A percentile compares a stretch with the other conserved stretches of the same genome.
Conservation (phyloP, 768 basidiomycete species). For the Collybia sordida region DNA sequence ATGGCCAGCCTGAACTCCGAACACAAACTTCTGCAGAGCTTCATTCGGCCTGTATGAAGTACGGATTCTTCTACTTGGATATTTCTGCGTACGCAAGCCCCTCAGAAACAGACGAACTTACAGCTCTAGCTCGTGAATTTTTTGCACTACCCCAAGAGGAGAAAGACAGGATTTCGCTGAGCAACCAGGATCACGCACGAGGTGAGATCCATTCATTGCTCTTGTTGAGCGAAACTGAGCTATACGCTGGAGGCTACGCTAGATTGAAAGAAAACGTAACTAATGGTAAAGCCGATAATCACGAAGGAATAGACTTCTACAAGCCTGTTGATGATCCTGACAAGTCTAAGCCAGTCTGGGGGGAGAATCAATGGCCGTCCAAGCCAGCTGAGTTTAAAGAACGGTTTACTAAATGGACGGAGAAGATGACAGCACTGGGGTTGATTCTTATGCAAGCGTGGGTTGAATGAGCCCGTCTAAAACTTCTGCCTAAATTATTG, state of each 20-base stretch:
- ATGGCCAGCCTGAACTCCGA: conserved; percentile 36
- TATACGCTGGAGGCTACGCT: conserved; percentile 62
- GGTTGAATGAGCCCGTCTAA: conserved; percentile 22
- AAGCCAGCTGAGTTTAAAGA: conserved; percentile 51
- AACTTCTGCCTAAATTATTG: background rate
- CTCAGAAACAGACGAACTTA: conserved; percentile 64
- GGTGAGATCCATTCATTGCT: conserved; percentile 40
- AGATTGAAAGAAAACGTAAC: conserved; percentile 84
- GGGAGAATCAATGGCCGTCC: conserved; percentile 85
- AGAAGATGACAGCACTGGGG: conserved; percentile 85
- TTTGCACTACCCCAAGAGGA: conserved; percentile 72
- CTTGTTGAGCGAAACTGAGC: background rate
- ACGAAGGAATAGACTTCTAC: conserved; percentile 85
- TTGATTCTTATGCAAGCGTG: conserved; percentile 85
- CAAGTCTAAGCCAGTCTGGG: conserved; percentile 71
- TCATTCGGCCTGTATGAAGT: conserved; percentile 72
- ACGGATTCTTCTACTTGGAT: conserved; percentile 90
- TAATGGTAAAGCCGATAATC: conserved; percentile 78
- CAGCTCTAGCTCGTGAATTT: conserved; percentile 66
- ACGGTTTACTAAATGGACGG: conserved; percentile 73
- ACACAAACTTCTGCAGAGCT: conserved; percentile 52
- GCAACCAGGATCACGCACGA: conserved; percentile 70
- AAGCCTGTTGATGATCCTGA: conserved; percentile 69
- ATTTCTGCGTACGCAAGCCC: conserved; percentile 57
- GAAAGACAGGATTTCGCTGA: conserved; percentile 73